phyloP scores from a whole-genome alignment of 2,329 filamentous ascomycete genomes.

The Nannizziopsis barbatae region DNA sequence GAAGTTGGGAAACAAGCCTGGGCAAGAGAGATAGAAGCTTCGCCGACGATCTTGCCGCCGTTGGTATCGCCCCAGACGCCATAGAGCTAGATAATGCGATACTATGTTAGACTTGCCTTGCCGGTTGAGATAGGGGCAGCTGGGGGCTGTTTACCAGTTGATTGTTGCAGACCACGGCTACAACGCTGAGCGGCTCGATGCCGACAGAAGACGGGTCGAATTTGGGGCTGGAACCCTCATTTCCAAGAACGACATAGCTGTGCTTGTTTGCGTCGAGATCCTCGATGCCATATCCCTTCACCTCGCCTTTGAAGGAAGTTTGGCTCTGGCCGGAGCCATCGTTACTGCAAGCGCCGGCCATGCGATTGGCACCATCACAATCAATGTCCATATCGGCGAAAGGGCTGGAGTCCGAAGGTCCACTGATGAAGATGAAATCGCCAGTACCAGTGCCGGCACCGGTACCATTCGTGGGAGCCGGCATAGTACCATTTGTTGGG shows the following conservation, averaged over 20 bases:
- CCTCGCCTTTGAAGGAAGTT: conserved; percentile 13
- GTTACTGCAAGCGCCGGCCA: conserved; percentile 11
- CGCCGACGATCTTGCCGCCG: conserved; percentile 46
- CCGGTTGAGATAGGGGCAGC: not conserved
- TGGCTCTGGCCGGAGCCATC: conserved; percentile 11
- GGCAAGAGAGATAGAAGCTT: conserved; percentile 48
- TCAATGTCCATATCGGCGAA: conserved; percentile 17
- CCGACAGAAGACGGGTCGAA: conserved; percentile 36
- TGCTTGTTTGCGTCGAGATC: conserved; percentile 21
- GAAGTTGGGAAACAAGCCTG: conserved; percentile 46
- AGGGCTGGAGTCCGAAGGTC: conserved; percentile 10
- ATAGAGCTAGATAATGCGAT: conserved; percentile 35
- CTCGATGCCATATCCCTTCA: conserved; percentile 13
- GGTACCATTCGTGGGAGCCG: no score
- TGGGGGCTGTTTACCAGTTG: conserved; percentile 30
- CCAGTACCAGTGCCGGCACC: no score
- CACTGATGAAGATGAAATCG: conserved; percentile 7
- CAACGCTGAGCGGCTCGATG: conserved; percentile 43
- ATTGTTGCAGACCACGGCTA: conserved; percentile 45
- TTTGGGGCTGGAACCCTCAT: conserved; percentile 17
- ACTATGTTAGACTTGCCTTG: not conserved
- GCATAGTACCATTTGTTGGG: no score
- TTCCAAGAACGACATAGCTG: conserved; percentile 22
- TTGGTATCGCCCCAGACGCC: conserved; percentile 54
- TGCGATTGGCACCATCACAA: conserved; percentile 13